Evolutionary conservation across 192 early-diverging fungal genomes (phyloP).

Genomic region (Entomortierella beljakovae): DNA sequence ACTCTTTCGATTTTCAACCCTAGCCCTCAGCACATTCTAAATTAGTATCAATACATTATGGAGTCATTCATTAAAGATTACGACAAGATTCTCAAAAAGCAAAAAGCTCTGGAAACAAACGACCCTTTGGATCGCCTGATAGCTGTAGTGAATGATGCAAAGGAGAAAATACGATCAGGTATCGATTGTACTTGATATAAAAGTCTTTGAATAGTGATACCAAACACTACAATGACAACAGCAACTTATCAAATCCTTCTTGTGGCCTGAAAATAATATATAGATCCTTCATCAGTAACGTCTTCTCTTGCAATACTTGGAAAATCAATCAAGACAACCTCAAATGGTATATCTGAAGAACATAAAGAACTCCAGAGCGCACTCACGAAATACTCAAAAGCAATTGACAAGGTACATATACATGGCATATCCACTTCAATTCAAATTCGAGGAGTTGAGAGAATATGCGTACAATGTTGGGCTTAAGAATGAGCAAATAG

Average conservation of each 20-base stretch:
- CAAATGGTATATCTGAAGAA: slow-evolving; percentile 56
- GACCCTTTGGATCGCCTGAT: slow-evolving; percentile 60
- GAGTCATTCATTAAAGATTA: slow-evolving; percentile 73
- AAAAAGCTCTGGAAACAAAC: slow-evolving; percentile 61
- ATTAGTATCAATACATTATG: slow-evolving; percentile 51
- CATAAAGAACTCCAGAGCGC: slow-evolving; percentile 74
- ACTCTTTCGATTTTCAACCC: neutral
- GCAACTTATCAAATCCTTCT: neutral
- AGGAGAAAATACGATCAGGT: slow-evolving; percentile 55
- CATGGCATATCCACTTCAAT: too few species aligned
- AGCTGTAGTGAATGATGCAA: slow-evolving; percentile 49
- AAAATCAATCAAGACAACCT: slow-evolving; percentile 42
- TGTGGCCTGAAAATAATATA: neutral
- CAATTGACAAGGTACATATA: slow-evolving; percentile 72
- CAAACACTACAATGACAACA: neutral
- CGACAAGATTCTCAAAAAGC: slow-evolving; percentile 76
- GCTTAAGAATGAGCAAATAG: slow-evolving; percentile 42
- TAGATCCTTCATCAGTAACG: slow-evolving; percentile 36
- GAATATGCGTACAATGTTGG: too few species aligned
- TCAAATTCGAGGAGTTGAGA: neutral
- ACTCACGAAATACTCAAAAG: slow-evolving; percentile 77
- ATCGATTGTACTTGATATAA: neutral
- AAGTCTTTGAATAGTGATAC: neutral
- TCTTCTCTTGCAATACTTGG: slow-evolving; percentile 15
- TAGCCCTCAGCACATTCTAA: neutral